These are phyloP conservation scores for Daldinia decipiens DNA, from an alignment of 495 filamentous ascomycete species.

Conservation along the genomic window DNA sequence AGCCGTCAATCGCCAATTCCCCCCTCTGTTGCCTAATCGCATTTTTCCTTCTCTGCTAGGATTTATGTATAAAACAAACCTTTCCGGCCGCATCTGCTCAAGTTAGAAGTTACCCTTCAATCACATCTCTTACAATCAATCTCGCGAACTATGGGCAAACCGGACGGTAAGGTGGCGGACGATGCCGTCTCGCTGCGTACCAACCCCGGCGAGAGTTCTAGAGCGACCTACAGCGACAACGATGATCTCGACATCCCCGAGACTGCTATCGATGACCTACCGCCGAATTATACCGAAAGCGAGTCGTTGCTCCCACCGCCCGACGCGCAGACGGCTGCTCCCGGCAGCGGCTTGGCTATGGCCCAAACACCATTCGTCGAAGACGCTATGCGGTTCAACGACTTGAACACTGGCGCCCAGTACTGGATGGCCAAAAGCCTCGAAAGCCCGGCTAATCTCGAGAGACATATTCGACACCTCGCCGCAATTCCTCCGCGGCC, in stretches of 20 bases:
- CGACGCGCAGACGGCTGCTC: slow-evolving; percentile 4
- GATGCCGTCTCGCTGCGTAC: slow-evolving; percentile 42
- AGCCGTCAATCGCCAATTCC: neutral
- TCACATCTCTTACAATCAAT: neutral
- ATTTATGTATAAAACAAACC: neutral
- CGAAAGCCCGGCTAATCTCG: slow-evolving; percentile 57
- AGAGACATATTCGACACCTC: slow-evolving; percentile 54
- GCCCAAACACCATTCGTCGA: slow-evolving; percentile 15
- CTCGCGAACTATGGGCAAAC: slow-evolving; percentile 30
- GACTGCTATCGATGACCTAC: slow-evolving; percentile 39
- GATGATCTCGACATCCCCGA: slow-evolving; percentile 41
- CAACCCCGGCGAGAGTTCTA: slow-evolving; percentile 41
- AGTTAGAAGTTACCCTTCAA: neutral
- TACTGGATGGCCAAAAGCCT: slow-evolving; percentile 52
- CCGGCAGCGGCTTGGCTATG: neutral
- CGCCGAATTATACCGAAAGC: slow-evolving; percentile 43
- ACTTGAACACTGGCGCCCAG: slow-evolving; percentile 47
- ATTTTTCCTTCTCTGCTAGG: neutral
- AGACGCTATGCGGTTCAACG: slow-evolving; percentile 33
- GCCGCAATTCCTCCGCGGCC: slow-evolving; percentile 58
- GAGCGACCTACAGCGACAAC: slow-evolving; percentile 20
- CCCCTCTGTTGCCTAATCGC: neutral
- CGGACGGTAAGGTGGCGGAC: slow-evolving; percentile 11
- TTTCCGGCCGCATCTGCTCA: neutral
- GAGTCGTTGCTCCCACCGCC: slow-evolving; percentile 32